Base-by-base conservation (phyloP, 257 asterid species). In the Anisodus acutangulus region DNA sequence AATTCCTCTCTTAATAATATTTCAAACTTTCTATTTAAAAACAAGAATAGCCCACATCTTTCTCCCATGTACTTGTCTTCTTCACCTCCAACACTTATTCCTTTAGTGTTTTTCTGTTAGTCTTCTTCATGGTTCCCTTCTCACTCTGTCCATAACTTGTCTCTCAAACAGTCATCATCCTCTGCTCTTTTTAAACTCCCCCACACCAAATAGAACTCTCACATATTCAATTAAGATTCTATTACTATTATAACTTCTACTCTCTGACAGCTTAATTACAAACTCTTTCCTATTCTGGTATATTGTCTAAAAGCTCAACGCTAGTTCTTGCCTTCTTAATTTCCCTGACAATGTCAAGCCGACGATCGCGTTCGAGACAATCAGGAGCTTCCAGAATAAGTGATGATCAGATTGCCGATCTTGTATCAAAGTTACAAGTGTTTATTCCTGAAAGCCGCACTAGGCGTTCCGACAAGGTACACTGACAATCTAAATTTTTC, bases 391-490 rank as follows among this genome's bases (percentile, higher is more conserved):
- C 98, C 2, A 83, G 93, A 86, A 94, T 95, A 58, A 90, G 91
- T 64, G 98, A 95, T 60, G 98, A 94, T 54, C 99, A 95, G 91
- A 92, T 95, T 49, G 90, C 95, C 19, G 98, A 93, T 85, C 97
- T 95, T 16, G 97, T 95, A 35, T 88, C 94, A 83, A 88, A 93
- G 57, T 78, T 95, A 88, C 99, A 94, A 63, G 94, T 89, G 17
- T 95, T 94, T 84, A 91, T 95, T 85, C 99, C 99, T 15, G 96
- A 94, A 90, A 90, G 90, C 84, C 95, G 92, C 63, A 90, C 79
- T 72, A 85, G 93, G 64, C 97, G 93, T 62, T 91, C 98, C 1
- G 91, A 95, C 86, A 94, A 91, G 98, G 99, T 95, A 87, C 16
- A 68, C 12, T 3, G 26, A 39, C 2, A 31, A n/a, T 11, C 9